A percentile compares a stretch with the other conserved stretches of the same genome.
These are phyloP conservation scores for Hymenochaete sp. DNA, from an alignment of 1,284 basidiomycete genomes.

Conservation along the genomic window DNA sequence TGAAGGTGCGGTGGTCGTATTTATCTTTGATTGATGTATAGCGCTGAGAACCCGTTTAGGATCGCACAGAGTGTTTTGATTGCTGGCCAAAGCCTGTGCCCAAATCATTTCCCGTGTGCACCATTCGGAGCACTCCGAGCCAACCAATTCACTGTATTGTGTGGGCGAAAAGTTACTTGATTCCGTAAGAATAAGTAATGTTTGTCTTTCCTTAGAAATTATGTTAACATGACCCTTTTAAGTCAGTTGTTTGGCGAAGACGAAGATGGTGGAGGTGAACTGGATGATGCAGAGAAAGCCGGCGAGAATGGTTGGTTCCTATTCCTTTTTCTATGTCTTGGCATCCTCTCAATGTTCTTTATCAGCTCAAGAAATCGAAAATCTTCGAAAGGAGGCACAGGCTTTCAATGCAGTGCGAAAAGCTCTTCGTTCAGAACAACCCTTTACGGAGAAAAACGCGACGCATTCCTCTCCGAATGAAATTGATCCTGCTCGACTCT, in stretches of 20 bases:
- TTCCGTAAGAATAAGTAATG: conserved; percentile 83
- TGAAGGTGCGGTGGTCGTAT: conserved; percentile 47
- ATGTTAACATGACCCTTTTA: neutral
- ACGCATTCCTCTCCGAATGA: conserved; percentile 19
- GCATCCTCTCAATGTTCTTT: neutral
- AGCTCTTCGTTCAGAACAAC: conserved; percentile 39
- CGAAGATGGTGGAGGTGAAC: conserved; percentile 67
- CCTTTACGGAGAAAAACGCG: conserved; percentile 9
- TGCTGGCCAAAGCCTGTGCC: conserved; percentile 85
- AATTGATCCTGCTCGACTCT: conserved; percentile 55
- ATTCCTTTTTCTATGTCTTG: neutral
- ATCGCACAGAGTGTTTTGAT: conserved; percentile 86
- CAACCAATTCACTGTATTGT: conserved; percentile 99
- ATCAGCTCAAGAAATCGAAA: conserved; percentile 82
- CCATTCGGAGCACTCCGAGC: conserved; percentile 94
- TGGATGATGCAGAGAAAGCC: conserved; percentile 79
- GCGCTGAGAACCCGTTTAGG: conserved; percentile 42
- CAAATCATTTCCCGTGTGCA: conserved; percentile 96
- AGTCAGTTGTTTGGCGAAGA: conserved; percentile 95
- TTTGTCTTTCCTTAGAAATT: neutral
- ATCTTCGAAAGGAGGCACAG: conserved; percentile 80
- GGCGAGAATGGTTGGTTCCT: conserved; percentile 70
- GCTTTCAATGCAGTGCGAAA: conserved; percentile 78
- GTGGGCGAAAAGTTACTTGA: conserved; percentile 98
- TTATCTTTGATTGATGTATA: too few species aligned